These are phyloP conservation scores for Parachaetomium inaequale DNA, from an alignment of 495 filamentous ascomycete species.

Conservation along the genomic window DNA sequence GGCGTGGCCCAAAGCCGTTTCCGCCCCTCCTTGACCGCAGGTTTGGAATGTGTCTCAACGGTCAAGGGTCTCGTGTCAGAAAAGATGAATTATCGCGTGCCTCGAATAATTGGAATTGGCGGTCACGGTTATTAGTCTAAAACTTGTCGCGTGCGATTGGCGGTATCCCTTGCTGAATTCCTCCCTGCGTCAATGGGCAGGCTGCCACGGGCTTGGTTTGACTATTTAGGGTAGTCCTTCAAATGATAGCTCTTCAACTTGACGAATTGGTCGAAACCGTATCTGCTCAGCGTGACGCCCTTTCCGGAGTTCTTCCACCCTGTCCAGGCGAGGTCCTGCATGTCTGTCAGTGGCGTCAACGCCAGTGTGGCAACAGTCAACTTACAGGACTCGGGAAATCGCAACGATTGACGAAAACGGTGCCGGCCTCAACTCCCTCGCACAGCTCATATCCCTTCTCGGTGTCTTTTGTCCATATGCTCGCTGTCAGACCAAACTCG, in stretches of 20 bases:
- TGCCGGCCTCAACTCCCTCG: slow-evolving; percentile 85
- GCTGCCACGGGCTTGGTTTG: slow-evolving; percentile 23
- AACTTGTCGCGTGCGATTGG: slow-evolving; percentile 7
- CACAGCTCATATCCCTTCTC: slow-evolving; percentile 70
- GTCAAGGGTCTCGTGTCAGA: slow-evolving; percentile 8
- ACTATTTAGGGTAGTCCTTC: slow-evolving; percentile 75
- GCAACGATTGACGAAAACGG: slow-evolving; percentile 92
- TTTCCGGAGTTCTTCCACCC: slow-evolving; percentile 97
- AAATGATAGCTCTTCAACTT: slow-evolving; percentile 95
- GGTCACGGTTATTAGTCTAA: neutral
- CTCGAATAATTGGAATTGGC: slow-evolving; percentile 10
- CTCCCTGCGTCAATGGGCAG: slow-evolving; percentile 20
- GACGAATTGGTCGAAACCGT: slow-evolving; percentile 91
- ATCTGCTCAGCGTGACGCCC: slow-evolving; percentile 82
- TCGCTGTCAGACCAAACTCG: slow-evolving; percentile 92
- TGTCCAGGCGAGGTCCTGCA: slow-evolving; percentile 91
- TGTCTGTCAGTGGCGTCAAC: slow-evolving; percentile 10
- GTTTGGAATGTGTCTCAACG: slow-evolving; percentile 23
- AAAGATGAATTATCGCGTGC: slow-evolving; percentile 10
- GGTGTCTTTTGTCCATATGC: slow-evolving; percentile 94
- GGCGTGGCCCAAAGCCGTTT: slow-evolving; percentile 11
- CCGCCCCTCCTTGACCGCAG: slow-evolving; percentile 20
- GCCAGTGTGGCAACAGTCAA: slow-evolving; percentile 11
- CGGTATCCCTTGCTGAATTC: slow-evolving; percentile 22
- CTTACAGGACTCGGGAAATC: slow-evolving; percentile 91